Percentiles rank a stretch among this genome's conserved stretches.
These are phyloP conservation scores for Zea luxurians DNA, from an alignment of 176 grass and related monocot species.

Conservation along the genomic window DNA sequence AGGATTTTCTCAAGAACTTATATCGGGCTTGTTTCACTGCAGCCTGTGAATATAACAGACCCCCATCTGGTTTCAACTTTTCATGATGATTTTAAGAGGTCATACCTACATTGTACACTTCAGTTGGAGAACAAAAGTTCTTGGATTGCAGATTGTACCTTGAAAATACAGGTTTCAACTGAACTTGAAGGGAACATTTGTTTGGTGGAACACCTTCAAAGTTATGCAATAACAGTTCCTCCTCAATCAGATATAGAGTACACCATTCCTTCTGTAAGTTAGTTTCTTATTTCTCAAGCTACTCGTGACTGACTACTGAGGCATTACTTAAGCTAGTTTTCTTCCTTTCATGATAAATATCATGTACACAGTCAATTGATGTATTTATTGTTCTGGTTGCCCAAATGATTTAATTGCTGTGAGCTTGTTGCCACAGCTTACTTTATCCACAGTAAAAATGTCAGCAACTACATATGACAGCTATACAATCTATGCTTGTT, in stretches of 20 bases:
- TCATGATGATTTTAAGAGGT: slow-evolving; percentile 82
- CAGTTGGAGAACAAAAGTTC: slow-evolving; percentile 91
- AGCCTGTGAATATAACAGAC: slow-evolving; percentile 86
- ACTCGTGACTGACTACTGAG: neutral
- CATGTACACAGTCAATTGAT: neutral
- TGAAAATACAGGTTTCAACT: slow-evolving; percentile 72
- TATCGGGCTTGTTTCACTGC: slow-evolving; percentile 33
- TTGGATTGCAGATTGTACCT: slow-evolving; percentile 64
- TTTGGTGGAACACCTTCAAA: slow-evolving; percentile 85
- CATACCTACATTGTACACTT: slow-evolving; percentile 87
- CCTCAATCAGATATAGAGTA: slow-evolving; percentile 60
- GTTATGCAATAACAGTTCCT: slow-evolving; percentile 57
- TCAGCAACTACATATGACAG: neutral
- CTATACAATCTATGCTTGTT: neutral
- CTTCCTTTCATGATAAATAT: neutral
- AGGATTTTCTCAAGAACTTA: neutral
- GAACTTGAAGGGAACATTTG: slow-evolving; percentile 77
- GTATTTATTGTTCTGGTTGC: neutral
- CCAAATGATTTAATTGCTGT: neutral
- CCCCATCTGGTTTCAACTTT: slow-evolving; percentile 89
- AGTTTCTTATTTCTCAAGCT: slow-evolving; percentile 23
- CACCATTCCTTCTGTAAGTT: slow-evolving; percentile 83
- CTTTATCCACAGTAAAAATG: neutral
- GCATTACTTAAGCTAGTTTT: slow-evolving; percentile 25
- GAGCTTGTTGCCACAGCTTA: neutral